These are phyloP conservation scores for Alternaria triticina DNA, from an alignment of 2,329 filamentous ascomycete genomes.

Conservation along the genomic window DNA sequence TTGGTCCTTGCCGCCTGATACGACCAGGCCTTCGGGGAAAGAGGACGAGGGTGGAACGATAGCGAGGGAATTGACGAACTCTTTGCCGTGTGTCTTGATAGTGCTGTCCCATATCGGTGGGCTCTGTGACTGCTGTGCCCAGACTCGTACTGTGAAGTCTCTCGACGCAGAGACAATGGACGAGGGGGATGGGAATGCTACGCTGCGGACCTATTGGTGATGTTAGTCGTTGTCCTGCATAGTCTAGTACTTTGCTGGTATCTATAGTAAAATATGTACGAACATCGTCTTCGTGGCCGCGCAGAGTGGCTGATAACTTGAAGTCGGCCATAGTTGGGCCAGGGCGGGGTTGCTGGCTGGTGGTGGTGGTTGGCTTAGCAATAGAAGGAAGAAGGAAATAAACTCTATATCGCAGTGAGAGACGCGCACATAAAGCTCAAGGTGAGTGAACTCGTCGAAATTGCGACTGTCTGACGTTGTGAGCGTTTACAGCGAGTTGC, in stretches of 20 bases:
- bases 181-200: slow-evolving; percentile 76
- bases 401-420: neutral
- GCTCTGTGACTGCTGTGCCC: slow-evolving; percentile 71
- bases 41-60: slow-evolving; percentile 73
- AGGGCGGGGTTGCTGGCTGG: slow-evolving; percentile 31
- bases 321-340: slow-evolving; percentile 72
- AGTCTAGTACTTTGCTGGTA: no score
- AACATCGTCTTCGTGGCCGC: slow-evolving; percentile 94
- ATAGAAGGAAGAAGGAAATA: slow-evolving; percentile 18
- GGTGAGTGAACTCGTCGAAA: neutral
- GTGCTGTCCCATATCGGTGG: slow-evolving; percentile 77
- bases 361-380: slow-evolving; percentile 8
- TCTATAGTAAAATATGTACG: neutral
- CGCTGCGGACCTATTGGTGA: slow-evolving; percentile 75
- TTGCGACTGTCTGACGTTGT: neutral
- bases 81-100: slow-evolving; percentile 79
- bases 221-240: neutral
- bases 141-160: slow-evolving; percentile 87
- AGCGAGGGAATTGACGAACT: slow-evolving; percentile 86
- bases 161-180: slow-evolving; percentile 84
- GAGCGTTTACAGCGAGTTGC: neutral
- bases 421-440: slow-evolving; percentile 12
- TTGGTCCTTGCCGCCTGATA: slow-evolving; percentile 89
- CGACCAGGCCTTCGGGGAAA: slow-evolving; percentile 78
- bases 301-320: slow-evolving; percentile 89